Evolutionary conservation across 768 basidiomycete species (phyloP).

Genomic region (Termitomyces heimii): DNA sequence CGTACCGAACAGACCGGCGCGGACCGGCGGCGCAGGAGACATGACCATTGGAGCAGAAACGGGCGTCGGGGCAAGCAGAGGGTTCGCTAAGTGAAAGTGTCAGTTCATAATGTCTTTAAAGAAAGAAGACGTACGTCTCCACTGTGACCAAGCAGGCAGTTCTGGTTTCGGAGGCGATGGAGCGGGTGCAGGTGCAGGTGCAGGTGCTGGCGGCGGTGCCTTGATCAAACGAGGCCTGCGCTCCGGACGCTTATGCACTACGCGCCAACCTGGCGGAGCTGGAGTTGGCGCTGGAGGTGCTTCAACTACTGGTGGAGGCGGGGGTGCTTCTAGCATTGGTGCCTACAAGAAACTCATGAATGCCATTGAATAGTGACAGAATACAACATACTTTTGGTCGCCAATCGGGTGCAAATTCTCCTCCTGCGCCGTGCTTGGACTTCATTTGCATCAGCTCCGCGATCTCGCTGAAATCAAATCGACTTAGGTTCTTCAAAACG

Average conservation of each 20-base stretch:
- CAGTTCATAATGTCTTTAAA: neutral
- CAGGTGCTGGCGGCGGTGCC: slow-evolving; percentile 32
- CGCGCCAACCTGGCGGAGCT: slow-evolving; percentile 59
- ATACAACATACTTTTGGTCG: slow-evolving; percentile 42
- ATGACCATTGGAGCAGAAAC: slow-evolving; percentile 27
- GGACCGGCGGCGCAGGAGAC: slow-evolving; percentile 41
- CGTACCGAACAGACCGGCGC: slow-evolving; percentile 64
- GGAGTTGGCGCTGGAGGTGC: slow-evolving; percentile 43
- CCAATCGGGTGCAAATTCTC: slow-evolving; percentile 77
- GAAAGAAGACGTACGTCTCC: slow-evolving; percentile 56
- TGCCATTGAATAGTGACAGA: neutral
- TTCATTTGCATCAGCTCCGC: slow-evolving; percentile 79
- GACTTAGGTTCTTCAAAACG: neutral
- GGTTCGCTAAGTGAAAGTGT: slow-evolving; percentile 45
- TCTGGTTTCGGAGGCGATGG: slow-evolving; percentile 45
- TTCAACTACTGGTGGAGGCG: slow-evolving; percentile 41
- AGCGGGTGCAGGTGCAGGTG: slow-evolving; percentile 31
- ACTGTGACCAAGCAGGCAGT: slow-evolving; percentile 78
- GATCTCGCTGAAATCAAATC: slow-evolving; percentile 57
- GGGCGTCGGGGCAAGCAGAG: slow-evolving; percentile 47
- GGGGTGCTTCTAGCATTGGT: slow-evolving; percentile 23
- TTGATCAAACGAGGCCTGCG: slow-evolving; percentile 44
- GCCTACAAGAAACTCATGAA: slow-evolving; percentile 12
- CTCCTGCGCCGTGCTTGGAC: slow-evolving; percentile 76
- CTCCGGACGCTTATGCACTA: slow-evolving; percentile 58